These are phyloP conservation scores for Boletus vinaceobasis DNA, from an alignment of 768 basidiomycete genomes.

Conservation along the genomic window DNA sequence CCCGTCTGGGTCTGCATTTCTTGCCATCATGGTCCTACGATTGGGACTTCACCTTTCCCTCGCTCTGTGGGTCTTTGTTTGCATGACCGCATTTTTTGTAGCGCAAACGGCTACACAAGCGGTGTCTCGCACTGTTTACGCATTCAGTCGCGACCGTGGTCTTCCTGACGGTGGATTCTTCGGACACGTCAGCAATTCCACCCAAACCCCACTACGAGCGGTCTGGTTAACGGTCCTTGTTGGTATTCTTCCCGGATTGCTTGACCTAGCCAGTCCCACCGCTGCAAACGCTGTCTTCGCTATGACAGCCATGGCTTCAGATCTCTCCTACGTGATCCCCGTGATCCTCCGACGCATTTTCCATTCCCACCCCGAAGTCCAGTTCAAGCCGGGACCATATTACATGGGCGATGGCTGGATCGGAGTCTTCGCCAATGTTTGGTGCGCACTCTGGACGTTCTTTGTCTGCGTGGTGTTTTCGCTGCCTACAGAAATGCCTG, in stretches of 20 bases:
- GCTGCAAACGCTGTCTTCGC: slow-evolving; percentile 58
- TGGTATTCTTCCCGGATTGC: slow-evolving; percentile 42
- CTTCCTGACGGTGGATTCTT: slow-evolving; percentile 60
- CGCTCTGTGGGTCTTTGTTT: slow-evolving; percentile 56
- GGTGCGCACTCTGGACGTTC: slow-evolving; percentile 44
- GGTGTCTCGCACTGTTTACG: slow-evolving; percentile 55
- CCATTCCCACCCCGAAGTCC: slow-evolving; percentile 53
- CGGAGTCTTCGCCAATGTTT: slow-evolving; percentile 43
- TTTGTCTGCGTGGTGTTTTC: slow-evolving; percentile 49
- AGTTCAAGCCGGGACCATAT: slow-evolving; percentile 59
- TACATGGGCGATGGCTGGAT: slow-evolving; percentile 53
- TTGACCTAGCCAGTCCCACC: slow-evolving; percentile 49
- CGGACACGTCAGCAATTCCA: slow-evolving; percentile 42
- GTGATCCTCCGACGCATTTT: slow-evolving; percentile 50
- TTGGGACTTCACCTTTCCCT: slow-evolving; percentile 50
- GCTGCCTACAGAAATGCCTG: slow-evolving; percentile 48
- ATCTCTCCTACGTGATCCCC: slow-evolving; percentile 57
- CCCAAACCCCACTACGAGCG: slow-evolving; percentile 54
- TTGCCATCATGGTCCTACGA: slow-evolving; percentile 53
- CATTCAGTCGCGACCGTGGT: slow-evolving; percentile 52
- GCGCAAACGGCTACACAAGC: slow-evolving; percentile 51
- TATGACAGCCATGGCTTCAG: slow-evolving; percentile 50
- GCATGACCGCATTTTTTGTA: slow-evolving; percentile 62
- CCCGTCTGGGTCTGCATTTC: slow-evolving; percentile 51
- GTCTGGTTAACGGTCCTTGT: slow-evolving; percentile 50